phyloP scores from a whole-genome alignment of 179 eudicot genomes.

The Dionaea muscipula region DNA sequence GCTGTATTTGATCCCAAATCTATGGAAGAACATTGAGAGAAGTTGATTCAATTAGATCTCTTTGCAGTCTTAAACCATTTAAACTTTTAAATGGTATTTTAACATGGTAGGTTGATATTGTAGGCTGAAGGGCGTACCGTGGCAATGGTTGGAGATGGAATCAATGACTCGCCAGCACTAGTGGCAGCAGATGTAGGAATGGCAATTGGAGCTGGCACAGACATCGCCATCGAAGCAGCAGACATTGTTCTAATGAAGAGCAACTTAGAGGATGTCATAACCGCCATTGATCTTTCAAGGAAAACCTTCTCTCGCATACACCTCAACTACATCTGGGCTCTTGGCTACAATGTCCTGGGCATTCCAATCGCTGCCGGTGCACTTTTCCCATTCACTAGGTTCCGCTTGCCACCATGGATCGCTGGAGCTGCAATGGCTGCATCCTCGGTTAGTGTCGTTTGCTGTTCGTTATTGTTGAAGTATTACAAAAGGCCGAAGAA shows the following conservation, averaged over 20 bases:
- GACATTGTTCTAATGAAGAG: slow-evolving; percentile 86
- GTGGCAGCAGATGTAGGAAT: slow-evolving; percentile 95
- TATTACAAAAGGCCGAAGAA: slow-evolving; percentile 60
- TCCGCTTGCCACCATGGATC: slow-evolving; percentile 84
- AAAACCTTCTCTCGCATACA: slow-evolving; percentile 73
- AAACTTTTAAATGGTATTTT: too few relatives aligned
- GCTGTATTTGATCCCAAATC: too few relatives aligned
- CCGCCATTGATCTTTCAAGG: slow-evolving; percentile 82
- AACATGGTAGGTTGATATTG: background rate
- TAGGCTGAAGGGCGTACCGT: slow-evolving; percentile 62
- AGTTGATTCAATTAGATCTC: too few relatives aligned
- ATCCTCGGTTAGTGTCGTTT: slow-evolving; percentile 82
- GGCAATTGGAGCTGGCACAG: slow-evolving; percentile 98
- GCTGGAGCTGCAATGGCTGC: slow-evolving; percentile 99
- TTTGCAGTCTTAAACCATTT: too few relatives aligned
- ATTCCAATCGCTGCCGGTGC: slow-evolving; percentile 86
- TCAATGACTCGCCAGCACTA: slow-evolving; percentile 90
- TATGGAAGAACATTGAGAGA: background rate
- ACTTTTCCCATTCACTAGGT: slow-evolving; percentile 59
- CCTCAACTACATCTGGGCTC: slow-evolving; percentile 81
- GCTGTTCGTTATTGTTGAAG: slow-evolving; percentile 80
- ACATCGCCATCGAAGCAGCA: slow-evolving; percentile 95
- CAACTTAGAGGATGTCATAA: slow-evolving; percentile 77
- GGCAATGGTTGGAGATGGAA: slow-evolving; percentile 98
- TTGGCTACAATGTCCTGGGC: slow-evolving; percentile 67